Conservation (phyloP, 2,329 filamentous ascomycete species). For the Chalaropsis thielavioides region DNA sequence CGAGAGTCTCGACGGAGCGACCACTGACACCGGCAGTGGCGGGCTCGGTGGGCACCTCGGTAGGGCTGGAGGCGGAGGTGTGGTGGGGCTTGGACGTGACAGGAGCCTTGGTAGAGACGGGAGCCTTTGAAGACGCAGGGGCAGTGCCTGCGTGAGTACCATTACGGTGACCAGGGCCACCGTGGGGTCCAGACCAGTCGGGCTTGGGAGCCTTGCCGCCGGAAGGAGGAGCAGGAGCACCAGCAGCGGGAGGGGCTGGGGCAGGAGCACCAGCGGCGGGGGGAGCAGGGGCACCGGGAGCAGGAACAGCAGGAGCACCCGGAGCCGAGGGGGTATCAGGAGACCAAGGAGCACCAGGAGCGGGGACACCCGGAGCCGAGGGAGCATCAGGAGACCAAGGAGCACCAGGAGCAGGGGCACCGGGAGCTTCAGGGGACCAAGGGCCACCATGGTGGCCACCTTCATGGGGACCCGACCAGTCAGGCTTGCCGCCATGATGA, state of each 20-base stretch:
- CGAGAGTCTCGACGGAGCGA: not conserved
- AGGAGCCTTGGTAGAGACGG: not conserved
- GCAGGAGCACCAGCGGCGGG: not conserved
- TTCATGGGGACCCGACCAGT: not conserved
- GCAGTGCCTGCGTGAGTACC: not conserved
- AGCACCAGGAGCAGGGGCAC: not conserved
- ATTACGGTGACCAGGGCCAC: not conserved
- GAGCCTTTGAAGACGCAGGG: not conserved
- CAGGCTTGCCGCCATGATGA: not conserved
- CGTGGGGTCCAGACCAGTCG: not conserved
- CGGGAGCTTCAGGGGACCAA: not conserved
- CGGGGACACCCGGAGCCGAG: not conserved
- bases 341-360: not conserved
- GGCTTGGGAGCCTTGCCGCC: not conserved
- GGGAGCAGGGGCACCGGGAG: not conserved
- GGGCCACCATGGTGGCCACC: not conserved
- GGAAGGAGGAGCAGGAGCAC: not conserved
- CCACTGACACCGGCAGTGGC: constrained; percentile 1
- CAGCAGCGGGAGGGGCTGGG: not conserved
- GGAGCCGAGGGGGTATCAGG: not conserved
- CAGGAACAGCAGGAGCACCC: not conserved
- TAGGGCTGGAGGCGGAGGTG: not conserved
- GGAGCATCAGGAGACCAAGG: not conserved
- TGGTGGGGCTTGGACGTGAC: not conserved
- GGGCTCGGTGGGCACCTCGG: not conserved